These are phyloP conservation scores for Collybia mongolica DNA, from an alignment of 768 basidiomycete genomes.

Conservation along the genomic window DNA sequence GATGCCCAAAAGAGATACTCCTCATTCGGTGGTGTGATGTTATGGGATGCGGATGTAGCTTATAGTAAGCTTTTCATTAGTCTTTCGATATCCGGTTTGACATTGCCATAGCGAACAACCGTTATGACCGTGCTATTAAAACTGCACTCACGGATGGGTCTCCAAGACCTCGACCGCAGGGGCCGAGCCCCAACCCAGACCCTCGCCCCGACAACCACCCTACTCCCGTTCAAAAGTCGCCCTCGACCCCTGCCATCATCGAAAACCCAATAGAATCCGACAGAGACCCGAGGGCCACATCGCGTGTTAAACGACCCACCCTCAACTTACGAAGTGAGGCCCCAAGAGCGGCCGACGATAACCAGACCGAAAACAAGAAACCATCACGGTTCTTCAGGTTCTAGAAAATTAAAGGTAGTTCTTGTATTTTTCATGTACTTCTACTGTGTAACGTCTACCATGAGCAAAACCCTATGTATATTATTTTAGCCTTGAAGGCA, in stretches of 20 bases:
- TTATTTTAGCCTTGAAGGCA: no score
- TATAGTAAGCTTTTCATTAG: constrained; percentile 36
- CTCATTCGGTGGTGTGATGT: constrained; percentile 59
- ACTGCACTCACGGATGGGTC: constrained; percentile 32
- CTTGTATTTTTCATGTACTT: no score
- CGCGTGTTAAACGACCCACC: constrained; percentile 30
- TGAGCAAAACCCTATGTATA: no score
- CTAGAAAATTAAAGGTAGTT: constrained; percentile 10
- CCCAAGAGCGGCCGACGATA: constrained; percentile 5
- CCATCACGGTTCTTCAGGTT: constrained; percentile 27
- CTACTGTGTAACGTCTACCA: no score
- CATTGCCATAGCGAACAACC: constrained; percentile 37
- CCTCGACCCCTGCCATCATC: constrained; percentile 1
- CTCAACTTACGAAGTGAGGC: constrained; percentile 11
- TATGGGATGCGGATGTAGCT: constrained; percentile 42
- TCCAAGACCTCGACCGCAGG: constrained; percentile 3
- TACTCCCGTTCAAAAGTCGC: constrained; percentile 3
- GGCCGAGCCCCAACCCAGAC: constrained; percentile 16
- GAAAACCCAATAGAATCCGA: neutral
- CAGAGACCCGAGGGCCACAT: constrained; percentile 30
- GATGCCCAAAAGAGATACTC: constrained; percentile 49
- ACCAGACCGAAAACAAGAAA: constrained; percentile 6
- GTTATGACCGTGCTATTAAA: constrained; percentile 51
- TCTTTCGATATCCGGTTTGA: neutral
- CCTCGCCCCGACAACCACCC: constrained; percentile 7